Conservation (phyloP, 2,329 filamentous ascomycete genomes). For the Fusarium keratoplasticum region DNA sequence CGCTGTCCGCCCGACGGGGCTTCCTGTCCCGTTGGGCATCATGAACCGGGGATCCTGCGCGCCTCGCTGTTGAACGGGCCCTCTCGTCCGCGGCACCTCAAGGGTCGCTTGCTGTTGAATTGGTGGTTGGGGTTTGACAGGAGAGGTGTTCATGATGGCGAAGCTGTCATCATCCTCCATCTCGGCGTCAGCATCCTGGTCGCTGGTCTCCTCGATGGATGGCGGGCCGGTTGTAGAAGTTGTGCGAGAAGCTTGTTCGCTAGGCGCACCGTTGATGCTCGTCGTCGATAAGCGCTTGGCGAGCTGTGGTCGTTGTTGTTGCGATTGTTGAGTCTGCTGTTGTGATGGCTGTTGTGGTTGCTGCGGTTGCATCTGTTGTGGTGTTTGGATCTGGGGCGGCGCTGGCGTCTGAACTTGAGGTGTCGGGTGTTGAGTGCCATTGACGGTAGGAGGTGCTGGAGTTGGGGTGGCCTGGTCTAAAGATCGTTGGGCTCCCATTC, state of each 20-base stretch:
- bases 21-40: constrained; percentile 55
- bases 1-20: constrained; percentile 50
- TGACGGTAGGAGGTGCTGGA: constrained; percentile 34
- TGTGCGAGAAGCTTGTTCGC: constrained; percentile 49
- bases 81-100: constrained; percentile 57
- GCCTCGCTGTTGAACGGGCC: constrained; percentile 49
- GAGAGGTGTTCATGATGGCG: constrained; percentile 60
- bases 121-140: constrained; percentile 52
- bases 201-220: constrained; percentile 60
- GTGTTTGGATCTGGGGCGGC: constrained; percentile 30
- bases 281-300: constrained; percentile 49
- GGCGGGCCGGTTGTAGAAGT: constrained; percentile 51
- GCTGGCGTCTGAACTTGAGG: constrained; percentile 36
- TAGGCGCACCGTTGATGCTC: constrained; percentile 50
- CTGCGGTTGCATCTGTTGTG: constrained; percentile 14
- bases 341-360: constrained; percentile 28
- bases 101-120: constrained; percentile 56
- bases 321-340: constrained; percentile 2
- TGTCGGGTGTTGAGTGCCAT: constrained; percentile 31
- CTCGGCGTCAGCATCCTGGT: constrained; percentile 58
- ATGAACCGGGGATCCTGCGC: constrained; percentile 55
- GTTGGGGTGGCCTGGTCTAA: constrained; percentile 53
- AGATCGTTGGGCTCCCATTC: constrained; percentile 63
- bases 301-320: constrained; percentile 31
- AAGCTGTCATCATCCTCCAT: constrained; percentile 72